Evolutionary conservation across 257 asterid genomes (phyloP).

Genomic region (Ligustrum vulgare): DNA sequence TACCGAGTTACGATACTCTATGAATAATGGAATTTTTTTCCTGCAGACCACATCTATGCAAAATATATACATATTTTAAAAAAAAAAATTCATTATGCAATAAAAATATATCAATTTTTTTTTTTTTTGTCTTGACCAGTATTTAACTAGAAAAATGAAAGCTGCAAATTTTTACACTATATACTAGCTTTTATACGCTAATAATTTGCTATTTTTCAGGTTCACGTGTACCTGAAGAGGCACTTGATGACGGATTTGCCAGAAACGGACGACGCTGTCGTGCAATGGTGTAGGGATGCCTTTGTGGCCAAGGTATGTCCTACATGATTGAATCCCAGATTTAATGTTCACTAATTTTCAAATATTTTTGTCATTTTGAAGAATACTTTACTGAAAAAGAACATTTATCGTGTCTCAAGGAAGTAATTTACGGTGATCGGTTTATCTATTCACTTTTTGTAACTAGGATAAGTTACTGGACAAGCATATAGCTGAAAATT

Average conservation of each 20-base stretch:
- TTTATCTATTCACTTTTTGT: slow-evolving; percentile 14
- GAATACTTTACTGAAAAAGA: background rate
- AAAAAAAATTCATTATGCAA: background rate
- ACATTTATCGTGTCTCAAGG: background rate
- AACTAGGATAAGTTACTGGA: slow-evolving; percentile 80
- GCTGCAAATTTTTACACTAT: background rate
- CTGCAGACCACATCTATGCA: no score
- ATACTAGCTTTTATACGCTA: background rate
- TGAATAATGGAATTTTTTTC: no score
- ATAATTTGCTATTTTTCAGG: slow-evolving; percentile 43
- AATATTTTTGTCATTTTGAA: background rate
- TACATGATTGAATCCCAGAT: slow-evolving; percentile 8
- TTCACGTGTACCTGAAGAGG: slow-evolving; percentile 84
- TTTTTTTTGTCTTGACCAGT: no score
- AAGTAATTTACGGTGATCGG: background rate
- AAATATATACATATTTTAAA: no score
- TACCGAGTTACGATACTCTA: no score
- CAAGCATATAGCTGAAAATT: slow-evolving; percentile 60
- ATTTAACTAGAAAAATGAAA: background rate
- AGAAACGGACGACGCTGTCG: slow-evolving; percentile 70
- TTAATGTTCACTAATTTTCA: background rate
- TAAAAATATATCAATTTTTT: background rate
- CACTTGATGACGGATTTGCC: slow-evolving; percentile 84
- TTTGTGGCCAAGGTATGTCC: slow-evolving; percentile 71
- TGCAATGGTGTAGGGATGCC: slow-evolving; percentile 88